Conservation (phyloP, 805 yeast genomes). For the Barnettozyma populi region DNA sequence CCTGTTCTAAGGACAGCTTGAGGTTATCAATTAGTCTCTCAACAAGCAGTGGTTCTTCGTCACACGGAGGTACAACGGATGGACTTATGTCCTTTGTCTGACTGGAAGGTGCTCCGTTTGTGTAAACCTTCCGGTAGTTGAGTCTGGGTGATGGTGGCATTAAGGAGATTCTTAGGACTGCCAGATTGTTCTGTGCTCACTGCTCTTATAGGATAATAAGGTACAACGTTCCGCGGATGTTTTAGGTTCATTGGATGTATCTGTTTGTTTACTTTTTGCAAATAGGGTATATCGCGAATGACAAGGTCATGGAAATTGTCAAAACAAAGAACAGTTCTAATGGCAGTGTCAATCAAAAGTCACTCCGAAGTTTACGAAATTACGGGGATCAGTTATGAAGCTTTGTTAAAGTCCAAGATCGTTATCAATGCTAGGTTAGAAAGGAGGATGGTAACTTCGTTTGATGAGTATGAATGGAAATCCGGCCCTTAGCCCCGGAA, state of each 20-base stretch:
- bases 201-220: not conserved
- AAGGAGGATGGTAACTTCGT: too few relatives aligned
- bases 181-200: not conserved
- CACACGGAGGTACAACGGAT: not conserved
- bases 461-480: too few relatives aligned
- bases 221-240: not conserved
- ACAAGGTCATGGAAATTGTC: too few relatives aligned
- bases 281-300: not conserved
- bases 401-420: too few relatives aligned
- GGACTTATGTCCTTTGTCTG: not conserved
- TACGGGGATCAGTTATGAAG: too few relatives aligned
- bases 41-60: not conserved
- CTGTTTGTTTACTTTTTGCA: not conserved
- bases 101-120: not conserved
- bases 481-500: too few relatives aligned
- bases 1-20: conserved; percentile 5
- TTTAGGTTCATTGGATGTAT: not conserved
- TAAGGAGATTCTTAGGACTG: too few relatives aligned
- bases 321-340: too few relatives aligned
- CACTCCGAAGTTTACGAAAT: too few relatives aligned
- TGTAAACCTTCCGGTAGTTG: not conserved
- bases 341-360: too few relatives aligned
- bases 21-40: conserved; percentile 14
- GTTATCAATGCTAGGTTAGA: too few relatives aligned
- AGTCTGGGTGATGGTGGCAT: not conserved